phyloP scores from a whole-genome alignment of 2,329 filamentous ascomycete genomes.

The Stemphylium lycopersici region DNA sequence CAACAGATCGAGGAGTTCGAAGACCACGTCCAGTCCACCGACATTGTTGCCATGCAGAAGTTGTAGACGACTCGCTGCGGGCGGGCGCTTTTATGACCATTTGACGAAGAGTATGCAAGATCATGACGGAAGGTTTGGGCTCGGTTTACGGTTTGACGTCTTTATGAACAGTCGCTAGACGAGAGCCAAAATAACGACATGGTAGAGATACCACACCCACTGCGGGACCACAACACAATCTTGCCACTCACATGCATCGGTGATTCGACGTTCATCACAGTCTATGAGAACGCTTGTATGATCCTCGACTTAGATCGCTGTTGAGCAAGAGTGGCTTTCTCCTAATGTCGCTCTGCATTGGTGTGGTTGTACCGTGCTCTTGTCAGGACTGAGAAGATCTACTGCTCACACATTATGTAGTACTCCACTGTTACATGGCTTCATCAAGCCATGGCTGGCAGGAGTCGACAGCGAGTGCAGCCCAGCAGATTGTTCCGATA shows the following conservation, averaged over 20 bases:
- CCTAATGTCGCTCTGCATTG: too few species aligned
- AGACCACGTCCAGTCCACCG: conserved; percentile 95
- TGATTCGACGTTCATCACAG: neutral
- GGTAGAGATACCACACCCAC: conserved; percentile 31
- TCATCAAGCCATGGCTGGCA: too few species aligned
- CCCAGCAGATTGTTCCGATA: too few species aligned
- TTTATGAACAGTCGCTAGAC: conserved; percentile 42
- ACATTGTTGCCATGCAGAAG: conserved; percentile 70
- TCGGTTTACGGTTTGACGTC: conserved; percentile 38
- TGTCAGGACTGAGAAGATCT: too few species aligned
- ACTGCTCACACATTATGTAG: too few species aligned
- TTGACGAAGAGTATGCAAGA: conserved; percentile 23
- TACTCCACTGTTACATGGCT: too few species aligned
- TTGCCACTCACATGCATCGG: conserved; percentile 5
- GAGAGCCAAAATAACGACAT: conserved; percentile 32
- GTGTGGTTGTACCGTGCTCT: too few species aligned
- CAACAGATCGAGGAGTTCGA: conserved; percentile 84
- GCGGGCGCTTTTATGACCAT: conserved; percentile 13
- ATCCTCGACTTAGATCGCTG: neutral
- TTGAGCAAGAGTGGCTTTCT: neutral
- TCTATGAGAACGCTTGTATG: neutral
- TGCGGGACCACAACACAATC: conserved; percentile 18
- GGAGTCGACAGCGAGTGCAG: too few species aligned
- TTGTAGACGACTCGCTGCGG: conserved; percentile 38
- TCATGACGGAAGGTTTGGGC: conserved; percentile 33